Percentiles rank a stretch among this genome's conserved stretches.
phyloP scores from a whole-genome alignment of 1,284 basidiomycete species.

The Tylopilus sp. region DNA sequence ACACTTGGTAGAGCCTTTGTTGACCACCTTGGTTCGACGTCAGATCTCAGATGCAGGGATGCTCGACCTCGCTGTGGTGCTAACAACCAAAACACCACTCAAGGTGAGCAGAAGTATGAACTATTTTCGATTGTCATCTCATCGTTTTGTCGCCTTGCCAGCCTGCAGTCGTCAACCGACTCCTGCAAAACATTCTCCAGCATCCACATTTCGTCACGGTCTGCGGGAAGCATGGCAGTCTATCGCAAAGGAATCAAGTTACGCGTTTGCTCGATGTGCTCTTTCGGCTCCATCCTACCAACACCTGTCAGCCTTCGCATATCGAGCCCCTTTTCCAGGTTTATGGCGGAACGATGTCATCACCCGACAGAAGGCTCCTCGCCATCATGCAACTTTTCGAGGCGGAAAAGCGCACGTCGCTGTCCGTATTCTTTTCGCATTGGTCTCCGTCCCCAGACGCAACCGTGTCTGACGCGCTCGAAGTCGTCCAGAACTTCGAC shows the following conservation, averaged over 20 bases:
- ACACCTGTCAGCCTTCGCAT: slow-evolving; percentile 79
- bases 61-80: slow-evolving; percentile 45
- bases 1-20: slow-evolving; percentile 69
- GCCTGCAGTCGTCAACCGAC: slow-evolving; percentile 62
- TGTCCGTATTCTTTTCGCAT: slow-evolving; percentile 52
- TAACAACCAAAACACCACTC: slow-evolving; percentile 45
- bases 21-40: slow-evolving; percentile 62
- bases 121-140: background rate
- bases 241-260: slow-evolving; percentile 41
- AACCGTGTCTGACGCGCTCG: slow-evolving; percentile 47
- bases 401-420: slow-evolving; percentile 58
- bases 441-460: slow-evolving; percentile 55
- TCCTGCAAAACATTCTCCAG: slow-evolving; percentile 58
- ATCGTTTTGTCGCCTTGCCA: slow-evolving; percentile 15
- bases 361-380: slow-evolving; percentile 62
- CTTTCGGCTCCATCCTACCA: slow-evolving; percentile 70
- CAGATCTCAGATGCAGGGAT: slow-evolving; percentile 44
- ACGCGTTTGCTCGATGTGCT: slow-evolving; percentile 56
- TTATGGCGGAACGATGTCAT: slow-evolving; percentile 68
- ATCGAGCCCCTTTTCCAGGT: slow-evolving; percentile 69
- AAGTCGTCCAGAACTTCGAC: slow-evolving; percentile 70
- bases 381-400: slow-evolving; percentile 79
- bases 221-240: slow-evolving; percentile 27
- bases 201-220: slow-evolving; percentile 52
- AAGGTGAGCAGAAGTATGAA: slow-evolving; percentile 47